Conservation (phyloP, 1,284 basidiomycete species). For the Lignosus rhinocerotis region DNA sequence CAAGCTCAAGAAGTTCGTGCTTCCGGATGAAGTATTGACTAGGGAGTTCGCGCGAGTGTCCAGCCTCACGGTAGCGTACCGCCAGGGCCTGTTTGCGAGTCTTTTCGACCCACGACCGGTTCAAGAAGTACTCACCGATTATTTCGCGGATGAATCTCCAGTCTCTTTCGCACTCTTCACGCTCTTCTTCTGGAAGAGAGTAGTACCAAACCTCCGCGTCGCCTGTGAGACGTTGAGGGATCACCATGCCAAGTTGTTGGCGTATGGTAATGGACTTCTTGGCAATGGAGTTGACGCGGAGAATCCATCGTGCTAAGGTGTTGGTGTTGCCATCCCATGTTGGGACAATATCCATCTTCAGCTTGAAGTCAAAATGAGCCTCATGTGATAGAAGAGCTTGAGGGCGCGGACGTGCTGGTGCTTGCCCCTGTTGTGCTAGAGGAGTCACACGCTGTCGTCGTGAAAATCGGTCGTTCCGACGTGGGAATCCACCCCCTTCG, state of each 20-base stretch:
- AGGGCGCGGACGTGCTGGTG: not conserved
- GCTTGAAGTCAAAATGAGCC: slow-evolving; percentile 1
- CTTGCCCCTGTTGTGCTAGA: not conserved
- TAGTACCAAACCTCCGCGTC: slow-evolving; percentile 34
- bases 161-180: slow-evolving; percentile 19
- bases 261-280: slow-evolving; percentile 9
- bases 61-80: slow-evolving; percentile 30
- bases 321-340: slow-evolving; percentile 33
- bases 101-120: slow-evolving; percentile 30
- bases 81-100: slow-evolving; percentile 26
- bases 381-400: not conserved
- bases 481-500: too few relatives aligned
- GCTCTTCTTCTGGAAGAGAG: slow-evolving; percentile 12
- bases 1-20: slow-evolving; percentile 22
- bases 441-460: not conserved
- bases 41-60: slow-evolving; percentile 27
- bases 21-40: slow-evolving; percentile 35
- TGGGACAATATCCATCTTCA: not conserved
- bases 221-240: slow-evolving; percentile 17
- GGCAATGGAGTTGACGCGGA: slow-evolving; percentile 24
- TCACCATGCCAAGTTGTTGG: slow-evolving; percentile 23
- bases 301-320: slow-evolving; percentile 29
- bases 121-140: slow-evolving; percentile 34
- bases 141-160: slow-evolving; percentile 30
- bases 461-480: too few relatives aligned